Percentiles rank a stretch among this genome's conserved stretches.
These are phyloP conservation scores for Salix koriyanagi DNA, from an alignment of 345 rosid species.

Conservation along the genomic window DNA sequence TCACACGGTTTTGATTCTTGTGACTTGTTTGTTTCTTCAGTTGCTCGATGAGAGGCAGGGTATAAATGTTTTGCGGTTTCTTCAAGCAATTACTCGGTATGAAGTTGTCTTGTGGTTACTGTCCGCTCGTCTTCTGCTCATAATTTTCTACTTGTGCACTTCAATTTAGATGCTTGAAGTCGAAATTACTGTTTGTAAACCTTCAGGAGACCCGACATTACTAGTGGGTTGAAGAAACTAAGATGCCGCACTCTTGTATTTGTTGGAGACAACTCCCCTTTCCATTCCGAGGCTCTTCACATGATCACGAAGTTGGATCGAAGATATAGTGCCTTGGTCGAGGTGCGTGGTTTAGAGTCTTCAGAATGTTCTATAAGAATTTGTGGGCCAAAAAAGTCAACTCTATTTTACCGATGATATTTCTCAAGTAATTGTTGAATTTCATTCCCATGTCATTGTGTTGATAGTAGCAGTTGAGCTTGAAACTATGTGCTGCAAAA, in stretches of 20 bases:
- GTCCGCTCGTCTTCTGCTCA: background rate
- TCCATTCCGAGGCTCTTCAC: slow-evolving; percentile 78
- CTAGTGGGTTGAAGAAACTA: slow-evolving; percentile 65
- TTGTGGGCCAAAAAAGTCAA: background rate
- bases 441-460: background rate
- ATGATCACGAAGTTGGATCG: slow-evolving; percentile 78
- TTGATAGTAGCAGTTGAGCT: background rate
- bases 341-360: slow-evolving; percentile 36
- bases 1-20: background rate
- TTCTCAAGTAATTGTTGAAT: background rate
- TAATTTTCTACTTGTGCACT: too few relatives aligned
- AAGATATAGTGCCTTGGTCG: slow-evolving; percentile 81
- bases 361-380: background rate
- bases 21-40: slow-evolving; percentile 10
- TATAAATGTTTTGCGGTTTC: slow-evolving; percentile 22
- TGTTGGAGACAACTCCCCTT: slow-evolving; percentile 83
- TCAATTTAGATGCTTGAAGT: background rate
- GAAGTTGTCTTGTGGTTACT: background rate
- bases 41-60: slow-evolving; percentile 32
- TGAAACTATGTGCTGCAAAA: background rate
- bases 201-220: slow-evolving; percentile 81
- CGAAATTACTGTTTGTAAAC: background rate
- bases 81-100: slow-evolving; percentile 23
- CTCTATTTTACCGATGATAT: background rate
- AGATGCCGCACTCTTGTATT: slow-evolving; percentile 79